These are phyloP conservation scores for Amphibolis antarctica DNA, from an alignment of 106 monocot species.

Conservation along the genomic window DNA sequence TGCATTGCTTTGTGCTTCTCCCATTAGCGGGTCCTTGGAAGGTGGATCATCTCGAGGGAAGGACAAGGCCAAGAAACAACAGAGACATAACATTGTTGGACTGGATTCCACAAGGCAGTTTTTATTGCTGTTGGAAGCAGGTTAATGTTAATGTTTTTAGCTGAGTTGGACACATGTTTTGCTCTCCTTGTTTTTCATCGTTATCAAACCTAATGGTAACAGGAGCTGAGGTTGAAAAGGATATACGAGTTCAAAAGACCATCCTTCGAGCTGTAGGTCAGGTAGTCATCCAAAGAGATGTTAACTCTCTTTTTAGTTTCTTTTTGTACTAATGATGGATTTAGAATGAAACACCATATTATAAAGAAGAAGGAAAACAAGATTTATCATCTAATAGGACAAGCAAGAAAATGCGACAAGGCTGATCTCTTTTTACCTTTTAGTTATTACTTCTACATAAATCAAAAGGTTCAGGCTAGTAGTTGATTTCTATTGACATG, in stretches of 20 bases:
- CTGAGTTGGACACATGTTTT: background rate
- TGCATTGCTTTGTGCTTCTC: conserved; percentile 63
- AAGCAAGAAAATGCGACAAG: too few relatives aligned
- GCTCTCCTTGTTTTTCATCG: conserved; percentile 1
- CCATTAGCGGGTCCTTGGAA: conserved; percentile 78
- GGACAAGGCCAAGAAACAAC: conserved; percentile 74
- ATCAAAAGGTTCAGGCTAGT: too few relatives aligned
- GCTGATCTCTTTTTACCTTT: too few relatives aligned
- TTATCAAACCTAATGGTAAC: conserved; percentile 1
- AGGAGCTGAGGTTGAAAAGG: conserved; percentile 89
- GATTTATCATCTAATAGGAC: too few relatives aligned
- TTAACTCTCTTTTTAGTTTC: background rate
- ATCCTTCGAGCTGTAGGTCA: conserved; percentile 69
- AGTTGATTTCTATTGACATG: background rate
- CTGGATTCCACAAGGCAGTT: conserved; percentile 71
- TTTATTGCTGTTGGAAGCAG: conserved; percentile 73
- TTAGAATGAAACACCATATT: too few relatives aligned
- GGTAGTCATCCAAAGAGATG: conserved; percentile 23
- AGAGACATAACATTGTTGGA: conserved; percentile 66
- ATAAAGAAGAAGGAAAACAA: too few relatives aligned
- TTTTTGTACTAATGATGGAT: background rate
- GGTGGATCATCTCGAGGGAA: conserved; percentile 62
- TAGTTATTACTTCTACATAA: too few relatives aligned
- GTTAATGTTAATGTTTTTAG: conserved; percentile 25
- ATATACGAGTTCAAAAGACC: conserved; percentile 72